Evolutionary conservation across 495 filamentous ascomycete genomes (phyloP).

Genomic region (Stereocaulon alpinum): DNA sequence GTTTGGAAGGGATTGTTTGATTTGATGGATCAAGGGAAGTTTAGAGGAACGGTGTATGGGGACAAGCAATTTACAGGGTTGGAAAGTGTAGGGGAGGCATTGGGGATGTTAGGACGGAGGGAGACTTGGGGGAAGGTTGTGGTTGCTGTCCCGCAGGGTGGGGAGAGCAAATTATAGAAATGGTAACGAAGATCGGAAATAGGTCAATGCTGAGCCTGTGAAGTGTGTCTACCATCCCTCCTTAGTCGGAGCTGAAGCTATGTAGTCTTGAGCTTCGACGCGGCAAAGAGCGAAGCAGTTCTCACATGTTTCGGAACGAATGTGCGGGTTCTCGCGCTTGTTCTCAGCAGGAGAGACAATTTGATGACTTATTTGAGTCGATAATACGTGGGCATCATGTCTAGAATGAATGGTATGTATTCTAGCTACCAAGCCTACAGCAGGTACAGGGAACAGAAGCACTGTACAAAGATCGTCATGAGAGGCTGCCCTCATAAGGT

Average conservation of each 20-base stretch:
- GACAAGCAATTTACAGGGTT: conserved; percentile 75
- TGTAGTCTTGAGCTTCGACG: too few relatives aligned
- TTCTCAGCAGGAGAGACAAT: too few relatives aligned
- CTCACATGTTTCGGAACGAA: too few relatives aligned
- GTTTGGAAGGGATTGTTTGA: conserved; percentile 79
- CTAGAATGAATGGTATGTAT: background rate
- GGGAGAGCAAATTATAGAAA: conserved; percentile 41
- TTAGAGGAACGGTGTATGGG: conserved; percentile 68
- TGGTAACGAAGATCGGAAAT: too few relatives aligned
- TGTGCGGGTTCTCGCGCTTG: too few relatives aligned
- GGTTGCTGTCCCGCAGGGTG: conserved; percentile 68
- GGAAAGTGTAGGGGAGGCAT: conserved; percentile 64
- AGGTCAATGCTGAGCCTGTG: too few relatives aligned
- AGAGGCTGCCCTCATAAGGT: too few relatives aligned
- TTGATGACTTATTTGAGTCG: too few relatives aligned
- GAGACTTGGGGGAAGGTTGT: conserved; percentile 97
- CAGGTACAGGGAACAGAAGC: background rate
- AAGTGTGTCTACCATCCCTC: too few relatives aligned
- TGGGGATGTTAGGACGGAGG: conserved; percentile 64
- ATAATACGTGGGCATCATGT: too few relatives aligned
- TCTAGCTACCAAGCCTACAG: background rate
- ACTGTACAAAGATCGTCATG: background rate
- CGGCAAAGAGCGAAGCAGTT: too few relatives aligned
- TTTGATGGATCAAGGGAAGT: conserved; percentile 67
- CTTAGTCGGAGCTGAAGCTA: too few relatives aligned